Conservation (phyloP, 805 yeast species). For the Candida lessepsii region DNA sequence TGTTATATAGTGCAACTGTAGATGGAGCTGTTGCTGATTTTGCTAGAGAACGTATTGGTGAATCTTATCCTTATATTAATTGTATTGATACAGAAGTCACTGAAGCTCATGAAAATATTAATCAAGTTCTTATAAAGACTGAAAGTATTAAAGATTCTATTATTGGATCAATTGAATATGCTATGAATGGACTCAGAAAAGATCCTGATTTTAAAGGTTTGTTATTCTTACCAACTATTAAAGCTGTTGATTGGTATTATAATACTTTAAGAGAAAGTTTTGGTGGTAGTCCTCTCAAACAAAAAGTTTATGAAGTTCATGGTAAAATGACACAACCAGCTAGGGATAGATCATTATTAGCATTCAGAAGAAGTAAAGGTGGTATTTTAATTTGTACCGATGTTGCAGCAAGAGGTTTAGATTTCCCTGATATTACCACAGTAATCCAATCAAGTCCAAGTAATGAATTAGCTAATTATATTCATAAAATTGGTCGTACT, state of each 20-base stretch:
- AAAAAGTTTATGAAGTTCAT: constrained; percentile 42
- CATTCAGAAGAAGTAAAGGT: constrained; percentile 44
- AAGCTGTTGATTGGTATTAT: constrained; percentile 59
- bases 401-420: constrained; percentile 97
- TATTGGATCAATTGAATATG: constrained; percentile 51
- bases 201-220: constrained; percentile 65
- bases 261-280: constrained; percentile 13
- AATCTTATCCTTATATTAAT: constrained; percentile 59
- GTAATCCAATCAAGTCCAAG: constrained; percentile 85
- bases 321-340: constrained; percentile 71
- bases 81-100: constrained; percentile 73
- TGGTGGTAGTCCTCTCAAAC: constrained; percentile 13
- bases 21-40: constrained; percentile 63
- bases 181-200: constrained; percentile 39
- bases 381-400: constrained; percentile 81
- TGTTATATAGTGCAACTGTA: constrained; percentile 87
- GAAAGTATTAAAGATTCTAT: constrained; percentile 55
- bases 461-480: constrained; percentile 69
- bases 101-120: constrained; percentile 72
- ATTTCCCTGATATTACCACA: constrained; percentile 82
- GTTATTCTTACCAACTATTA: constrained; percentile 77
- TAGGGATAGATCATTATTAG: constrained; percentile 59
- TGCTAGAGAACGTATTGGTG: constrained; percentile 59
- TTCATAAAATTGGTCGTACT: constrained; percentile 94
- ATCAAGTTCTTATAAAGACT: constrained; percentile 62